phyloP scores from a whole-genome alignment of 257 asterid species.

The Lantana camara region DNA sequence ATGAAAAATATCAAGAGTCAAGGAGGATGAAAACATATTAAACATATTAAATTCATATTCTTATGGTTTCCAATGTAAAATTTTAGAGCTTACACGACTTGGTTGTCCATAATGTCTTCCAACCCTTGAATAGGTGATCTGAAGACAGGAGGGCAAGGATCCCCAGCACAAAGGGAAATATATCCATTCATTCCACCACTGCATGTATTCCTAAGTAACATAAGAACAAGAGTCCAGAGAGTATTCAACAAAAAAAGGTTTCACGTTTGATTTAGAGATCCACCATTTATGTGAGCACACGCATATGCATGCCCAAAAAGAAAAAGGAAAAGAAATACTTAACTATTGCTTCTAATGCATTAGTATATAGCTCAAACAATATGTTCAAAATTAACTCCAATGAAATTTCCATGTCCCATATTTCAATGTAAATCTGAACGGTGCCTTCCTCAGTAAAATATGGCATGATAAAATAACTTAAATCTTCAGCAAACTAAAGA shows the following conservation, averaged over 20 bases:
- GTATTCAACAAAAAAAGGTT: conserved; percentile 28
- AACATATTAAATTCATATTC: conserved; percentile 4
- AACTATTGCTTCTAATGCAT: background rate
- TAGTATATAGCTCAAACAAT: background rate
- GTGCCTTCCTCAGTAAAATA: background rate
- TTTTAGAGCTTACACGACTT: conserved; percentile 93
- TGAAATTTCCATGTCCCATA: background rate
- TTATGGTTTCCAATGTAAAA: background rate
- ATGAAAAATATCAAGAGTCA: conserved; percentile 20
- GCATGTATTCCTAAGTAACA: conserved; percentile 46
- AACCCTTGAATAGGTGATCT: conserved; percentile 83
- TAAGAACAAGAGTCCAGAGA: conserved; percentile 37
- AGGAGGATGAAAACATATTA: too few species aligned
- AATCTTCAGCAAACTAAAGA: background rate
- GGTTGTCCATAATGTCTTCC: conserved; percentile 92
- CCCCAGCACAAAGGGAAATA: conserved; percentile 86
- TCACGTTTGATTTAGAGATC: too few species aligned
- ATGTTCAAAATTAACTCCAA: conserved; percentile 4
- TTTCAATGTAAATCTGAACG: background rate
- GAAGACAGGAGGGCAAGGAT: conserved; percentile 95
- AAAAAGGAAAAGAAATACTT: background rate
- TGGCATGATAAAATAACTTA: background rate
- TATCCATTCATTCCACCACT: conserved; percentile 99
- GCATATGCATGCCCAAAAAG: background rate
- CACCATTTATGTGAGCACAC: conserved; percentile 5